These are phyloP conservation scores for Cucurbita moschata DNA, from an alignment of 306 rosid genomes.

Conservation along the genomic window DNA sequence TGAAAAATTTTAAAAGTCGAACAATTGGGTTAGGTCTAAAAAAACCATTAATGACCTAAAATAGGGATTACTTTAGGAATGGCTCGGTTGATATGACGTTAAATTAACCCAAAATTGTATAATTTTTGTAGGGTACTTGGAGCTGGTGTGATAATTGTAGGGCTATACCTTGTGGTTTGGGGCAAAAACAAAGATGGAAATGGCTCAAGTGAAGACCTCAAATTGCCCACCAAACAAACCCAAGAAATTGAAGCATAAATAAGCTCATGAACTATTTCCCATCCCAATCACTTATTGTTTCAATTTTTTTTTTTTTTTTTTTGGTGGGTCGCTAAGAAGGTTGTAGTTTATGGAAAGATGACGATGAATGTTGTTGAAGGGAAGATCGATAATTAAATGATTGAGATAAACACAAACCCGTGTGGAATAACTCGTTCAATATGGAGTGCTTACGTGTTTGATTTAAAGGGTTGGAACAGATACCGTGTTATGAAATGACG, in stretches of 20 bases:
- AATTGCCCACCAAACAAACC: constrained; percentile 11
- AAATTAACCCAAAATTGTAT: too few species aligned
- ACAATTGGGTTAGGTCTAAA: too few species aligned
- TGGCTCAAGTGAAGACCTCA: constrained; percentile 13
- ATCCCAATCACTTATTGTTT: background rate
- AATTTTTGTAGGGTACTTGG: constrained; percentile 44
- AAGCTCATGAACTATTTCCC: too few species aligned
- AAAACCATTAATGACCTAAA: too few species aligned
- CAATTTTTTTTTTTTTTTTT: background rate
- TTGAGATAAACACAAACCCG: background rate
- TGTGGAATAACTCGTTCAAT: background rate
- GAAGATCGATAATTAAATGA: background rate
- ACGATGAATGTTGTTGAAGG: background rate
- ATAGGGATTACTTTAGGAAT: background rate
- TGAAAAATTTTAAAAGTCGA: too few species aligned
- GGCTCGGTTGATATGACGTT: background rate
- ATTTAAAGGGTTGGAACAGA: background rate
- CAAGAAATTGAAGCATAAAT: background rate
- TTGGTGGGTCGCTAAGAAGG: background rate
- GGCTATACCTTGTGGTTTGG: constrained; percentile 71
- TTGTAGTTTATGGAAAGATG: background rate
- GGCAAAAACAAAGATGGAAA: constrained; percentile 61
- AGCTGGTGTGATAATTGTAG: constrained; percentile 43
- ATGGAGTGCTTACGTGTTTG: background rate
- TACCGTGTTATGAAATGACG: background rate